Base-by-base conservation (phyloP, 495 filamentous ascomycete genomes). In the Copromyces sp. region DNA sequence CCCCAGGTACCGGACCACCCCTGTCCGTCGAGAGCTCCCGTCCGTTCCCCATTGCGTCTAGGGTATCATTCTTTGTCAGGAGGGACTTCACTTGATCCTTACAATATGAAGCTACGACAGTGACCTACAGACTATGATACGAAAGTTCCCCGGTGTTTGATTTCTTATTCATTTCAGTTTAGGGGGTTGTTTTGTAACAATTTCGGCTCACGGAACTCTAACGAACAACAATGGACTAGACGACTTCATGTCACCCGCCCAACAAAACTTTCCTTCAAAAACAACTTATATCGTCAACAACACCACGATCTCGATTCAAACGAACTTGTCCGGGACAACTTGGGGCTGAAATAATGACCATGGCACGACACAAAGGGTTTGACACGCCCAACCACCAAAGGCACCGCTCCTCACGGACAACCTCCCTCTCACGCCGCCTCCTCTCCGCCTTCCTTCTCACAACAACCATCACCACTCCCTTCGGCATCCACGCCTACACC, bases 401-500 rank as follows among this genome's bases (percentile, higher is more conserved):
- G 20, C 47, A 65, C 14, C 53, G 53, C 29, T 65, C 29, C 16
- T 35, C 44, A 47, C 17, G 17, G 41, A 3, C 53, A 65, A 65
- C 53, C 29, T 65, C 53, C 4, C 53, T 65, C 53, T 35, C 53
- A 35, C 29, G 53, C 35, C 17, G 68, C 6, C 35, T 75, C 35
- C 24, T 79, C 72, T 40, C 77, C 29, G 42, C 59, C 42, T 74
- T 85, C 71, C 71, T 86, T 47, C 69, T 85, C 70, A 74, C 83
- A 17, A 16, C 73, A 17, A 45, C 38, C 61, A 74, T 81, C 53
- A 61, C 12, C n/a, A 20, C 8, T 3, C 7, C 9, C 44, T 3
- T 9, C 2, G 53, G 29, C 59, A 79, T 81, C 70, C 40, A 81
- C 70, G 91, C 91, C 73, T 97, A 96, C 84, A 89, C 89, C 41